Evolutionary conservation across 2,329 filamentous ascomycete species (phyloP).

Genomic region (Malbranchea cinnamomea): DNA sequence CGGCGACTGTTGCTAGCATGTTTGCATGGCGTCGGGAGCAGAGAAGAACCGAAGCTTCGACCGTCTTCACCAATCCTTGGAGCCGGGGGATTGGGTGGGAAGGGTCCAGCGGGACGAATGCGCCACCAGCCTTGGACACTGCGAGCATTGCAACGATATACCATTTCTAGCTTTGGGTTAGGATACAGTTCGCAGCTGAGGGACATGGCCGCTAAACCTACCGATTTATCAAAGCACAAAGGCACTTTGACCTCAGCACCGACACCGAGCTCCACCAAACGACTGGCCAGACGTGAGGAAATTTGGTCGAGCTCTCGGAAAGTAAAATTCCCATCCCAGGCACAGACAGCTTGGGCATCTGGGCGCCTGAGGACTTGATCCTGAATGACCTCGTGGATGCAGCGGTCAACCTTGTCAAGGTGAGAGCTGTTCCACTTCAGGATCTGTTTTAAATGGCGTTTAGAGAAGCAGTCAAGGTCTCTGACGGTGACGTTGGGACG

Average conservation of each 20-base stretch:
- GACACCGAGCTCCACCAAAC: conserved; percentile 21
- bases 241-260: conserved; percentile 23
- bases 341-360: conserved; percentile 11
- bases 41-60: conserved; percentile 20
- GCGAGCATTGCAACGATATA: conserved; percentile 26
- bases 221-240: conserved; percentile 29
- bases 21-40: conserved; percentile 17
- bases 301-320: conserved; percentile 24
- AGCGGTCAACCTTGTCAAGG: conserved; percentile 24
- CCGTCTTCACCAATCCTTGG: conserved; percentile 19
- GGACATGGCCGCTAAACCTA: conserved; percentile 11
- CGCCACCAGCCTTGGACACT: conserved; percentile 28
- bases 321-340: conserved; percentile 22
- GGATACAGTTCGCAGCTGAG: not conserved
- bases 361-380: conserved; percentile 21
- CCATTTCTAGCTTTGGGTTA: conserved; percentile 26
- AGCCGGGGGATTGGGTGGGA: conserved; percentile 24
- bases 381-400: conserved; percentile 24
- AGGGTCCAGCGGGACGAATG: conserved; percentile 28
- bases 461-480: conserved; percentile 39
- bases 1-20: conserved; percentile 12
- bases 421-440: conserved; percentile 36
- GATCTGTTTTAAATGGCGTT: conserved; percentile 41
- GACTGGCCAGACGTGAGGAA: conserved; percentile 22
- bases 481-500: conserved; percentile 29